phyloP scores from a whole-genome alignment of 805 yeast species.

The Kazachstania taianensis region DNA sequence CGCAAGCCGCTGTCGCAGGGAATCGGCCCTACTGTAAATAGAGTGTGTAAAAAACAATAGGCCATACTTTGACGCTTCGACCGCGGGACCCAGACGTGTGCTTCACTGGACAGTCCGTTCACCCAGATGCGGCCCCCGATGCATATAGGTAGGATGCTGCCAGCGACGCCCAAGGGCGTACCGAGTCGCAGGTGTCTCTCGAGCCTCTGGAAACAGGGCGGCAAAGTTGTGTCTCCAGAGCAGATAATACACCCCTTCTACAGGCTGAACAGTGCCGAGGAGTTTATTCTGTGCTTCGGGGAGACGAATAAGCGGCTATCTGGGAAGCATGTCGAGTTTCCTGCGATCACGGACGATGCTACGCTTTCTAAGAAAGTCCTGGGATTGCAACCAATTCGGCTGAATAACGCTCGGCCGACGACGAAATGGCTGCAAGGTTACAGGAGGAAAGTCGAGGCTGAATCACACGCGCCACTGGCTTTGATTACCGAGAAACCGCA shows the following conservation, averaged over 20 bases:
- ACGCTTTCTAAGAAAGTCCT: not conserved
- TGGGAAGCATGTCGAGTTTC: slow-evolving; percentile 14
- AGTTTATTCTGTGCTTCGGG: slow-evolving; percentile 15
- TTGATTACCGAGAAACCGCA: not conserved
- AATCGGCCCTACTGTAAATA: too few relatives aligned
- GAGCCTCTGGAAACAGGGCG: not conserved
- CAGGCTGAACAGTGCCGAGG: slow-evolving; percentile 15
- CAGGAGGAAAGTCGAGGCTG: not conserved
- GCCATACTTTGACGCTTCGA: too few relatives aligned
- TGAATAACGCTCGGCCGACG: slow-evolving; percentile 12
- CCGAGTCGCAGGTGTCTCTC: too few relatives aligned
- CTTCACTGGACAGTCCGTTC: too few relatives aligned
- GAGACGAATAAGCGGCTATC: slow-evolving; percentile 14
- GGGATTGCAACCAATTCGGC: slow-evolving; percentile 4
- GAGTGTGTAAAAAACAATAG: too few relatives aligned
- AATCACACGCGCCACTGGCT: not conserved
- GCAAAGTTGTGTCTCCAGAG: not conserved
- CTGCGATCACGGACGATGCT: slow-evolving; percentile 8
- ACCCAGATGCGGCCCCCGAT: too few relatives aligned
- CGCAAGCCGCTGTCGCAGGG: too few relatives aligned
- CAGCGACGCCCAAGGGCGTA: too few relatives aligned
- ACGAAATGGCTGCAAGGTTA: slow-evolving; percentile 15
- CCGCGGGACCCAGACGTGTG: too few relatives aligned
- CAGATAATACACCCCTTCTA: slow-evolving; percentile 22
- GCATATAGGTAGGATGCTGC: too few relatives aligned